Evolutionary conservation across 345 rosid genomes (phyloP), one percentile per base, ranked within the genome.

Genomic region (Corchorus olitorius): DNA sequence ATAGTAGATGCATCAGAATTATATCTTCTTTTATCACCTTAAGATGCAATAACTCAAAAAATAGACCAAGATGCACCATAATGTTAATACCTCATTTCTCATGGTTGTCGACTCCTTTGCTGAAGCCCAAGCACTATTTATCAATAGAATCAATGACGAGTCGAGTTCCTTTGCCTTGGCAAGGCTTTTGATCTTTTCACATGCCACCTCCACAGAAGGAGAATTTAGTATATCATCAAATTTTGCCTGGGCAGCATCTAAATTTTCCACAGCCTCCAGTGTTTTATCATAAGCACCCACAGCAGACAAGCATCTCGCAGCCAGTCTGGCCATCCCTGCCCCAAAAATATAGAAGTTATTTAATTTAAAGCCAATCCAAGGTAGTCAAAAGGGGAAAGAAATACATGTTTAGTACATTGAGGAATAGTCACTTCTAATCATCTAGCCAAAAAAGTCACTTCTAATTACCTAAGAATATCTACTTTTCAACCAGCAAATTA

Each of bases 161-260:
- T 95, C 97, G 61, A 95, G 92, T 74, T 89, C 93, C 87, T 95
- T 95, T 17, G 90, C 86, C 83, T 92, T 95, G 77, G 93, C 94
- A 35, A 95, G 86, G 83, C 93, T 89, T 87, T 81, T 89, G 49
- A 93, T 89, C 86, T 92, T 95, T 68, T 93, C 91, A 82, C 99
- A 95, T 16, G 96, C 98, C 5, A 50, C 87, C 77, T 95, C 93
- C 60, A 88, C 80, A 0, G 99, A 90, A 10, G 91, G 78, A 22
- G 99, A 95, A 80, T 90, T 89, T 33, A 95, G 90, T 58, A 95
- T 89, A 64, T 92, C 94, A 78, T 95, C 90, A 61, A 95, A 90
- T 85, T 95, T 95, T 39, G 94, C 87, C 80, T 95, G 99, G 46
- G 97, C 97, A 73, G 82, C 69, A 78, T 93, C 96, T 75, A 93